Percentiles rank a stretch among this genome's conserved stretches.
phyloP scores from a whole-genome alignment of 441 rosid species.

The Gossypium aridum region DNA sequence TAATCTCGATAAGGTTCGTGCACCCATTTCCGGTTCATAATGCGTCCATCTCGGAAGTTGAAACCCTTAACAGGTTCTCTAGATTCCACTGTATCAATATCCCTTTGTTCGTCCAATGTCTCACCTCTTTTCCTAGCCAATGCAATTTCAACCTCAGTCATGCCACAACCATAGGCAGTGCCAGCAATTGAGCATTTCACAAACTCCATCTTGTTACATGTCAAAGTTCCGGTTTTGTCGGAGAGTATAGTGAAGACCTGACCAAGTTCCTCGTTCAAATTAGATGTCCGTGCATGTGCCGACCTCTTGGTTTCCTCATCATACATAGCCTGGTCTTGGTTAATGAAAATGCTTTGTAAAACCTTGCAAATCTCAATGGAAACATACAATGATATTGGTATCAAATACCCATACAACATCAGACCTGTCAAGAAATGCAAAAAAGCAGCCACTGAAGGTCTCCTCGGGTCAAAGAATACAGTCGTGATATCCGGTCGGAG shows the following conservation, averaged over 20 bases:
- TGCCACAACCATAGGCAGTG: slow-evolving; percentile 58
- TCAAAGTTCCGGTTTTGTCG: slow-evolving; percentile 92
- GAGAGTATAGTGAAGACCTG: slow-evolving; percentile 77
- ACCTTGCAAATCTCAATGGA: slow-evolving; percentile 93
- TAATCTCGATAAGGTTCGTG: slow-evolving; percentile 43
- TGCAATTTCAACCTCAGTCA: slow-evolving; percentile 79
- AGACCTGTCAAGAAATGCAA: slow-evolving; percentile 83
- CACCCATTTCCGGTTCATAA: slow-evolving; percentile 68
- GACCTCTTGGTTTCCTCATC: slow-evolving; percentile 69
- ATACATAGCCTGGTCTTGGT: slow-evolving; percentile 81
- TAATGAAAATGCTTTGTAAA: slow-evolving; percentile 77
- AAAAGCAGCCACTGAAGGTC: slow-evolving; percentile 44
- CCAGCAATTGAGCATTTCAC: slow-evolving; percentile 84
- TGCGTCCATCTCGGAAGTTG: slow-evolving; percentile 76
- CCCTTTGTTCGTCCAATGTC: slow-evolving; percentile 21
- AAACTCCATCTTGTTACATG: slow-evolving; percentile 95
- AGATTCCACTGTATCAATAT: slow-evolving; percentile 14
- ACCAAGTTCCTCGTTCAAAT: slow-evolving; percentile 94
- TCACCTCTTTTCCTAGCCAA: slow-evolving; percentile 39
- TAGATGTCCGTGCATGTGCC: slow-evolving; percentile 84
- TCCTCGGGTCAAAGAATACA: slow-evolving; percentile 54
- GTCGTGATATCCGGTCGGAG: slow-evolving; percentile 59
- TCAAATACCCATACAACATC: slow-evolving; percentile 89
- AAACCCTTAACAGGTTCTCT: slow-evolving; percentile 60
- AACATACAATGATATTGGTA: slow-evolving; percentile 86